Base-by-base conservation (phyloP, 129 eudicot genomes). In the Saposhnikovia divaricata region DNA sequence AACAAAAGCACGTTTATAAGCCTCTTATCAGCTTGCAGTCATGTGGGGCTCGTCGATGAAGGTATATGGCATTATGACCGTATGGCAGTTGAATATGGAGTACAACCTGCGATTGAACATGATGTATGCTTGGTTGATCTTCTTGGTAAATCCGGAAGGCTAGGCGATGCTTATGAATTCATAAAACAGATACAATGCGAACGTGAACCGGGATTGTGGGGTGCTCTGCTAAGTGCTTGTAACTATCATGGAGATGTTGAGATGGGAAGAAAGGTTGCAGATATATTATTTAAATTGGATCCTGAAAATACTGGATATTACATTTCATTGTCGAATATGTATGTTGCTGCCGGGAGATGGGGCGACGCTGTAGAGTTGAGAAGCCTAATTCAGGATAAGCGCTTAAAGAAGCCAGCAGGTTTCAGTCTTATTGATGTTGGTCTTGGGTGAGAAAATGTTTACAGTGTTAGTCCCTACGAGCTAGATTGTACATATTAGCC, bases 141-240 rank as follows among this genome's bases (percentile, higher is more conserved):
- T 89, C 77, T 88, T 78, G 96, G 92, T 34, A 76, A 87, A 77
- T 50, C 87, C 43, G 96, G 92, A 74, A 74, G 83, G 89, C 82
- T 90, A 9, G 39, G 23, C 6, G 88, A 90, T 77, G 96, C 88
- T 65, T 90, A 81, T 48, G 87, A 88, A 50, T 88, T 90, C 80
- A 83, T 88, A 39, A 72, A 76, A 72, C 71, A 59, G 10, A 51
- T 84, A 59, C 55, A 53, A 7, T 78, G 51, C 25, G 50, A 69
- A 78, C 84, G 84, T 1, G 96, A 91, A 57, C 83, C 91, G 8
- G 93, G 91, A 3, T 78, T 89, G 75, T 91, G 91, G 93, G 96
- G 96, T 40, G 96, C 96, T 34, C 81, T 91, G 82, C 78, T 89
- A 78, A 91, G 91, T 85, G 89, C 93, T 13, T 91, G 96, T 65